Evolutionary conservation across 257 asterid genomes (phyloP), one percentile per base, ranked within the genome.

Genomic region (Rauvolfia tetraphylla): DNA sequence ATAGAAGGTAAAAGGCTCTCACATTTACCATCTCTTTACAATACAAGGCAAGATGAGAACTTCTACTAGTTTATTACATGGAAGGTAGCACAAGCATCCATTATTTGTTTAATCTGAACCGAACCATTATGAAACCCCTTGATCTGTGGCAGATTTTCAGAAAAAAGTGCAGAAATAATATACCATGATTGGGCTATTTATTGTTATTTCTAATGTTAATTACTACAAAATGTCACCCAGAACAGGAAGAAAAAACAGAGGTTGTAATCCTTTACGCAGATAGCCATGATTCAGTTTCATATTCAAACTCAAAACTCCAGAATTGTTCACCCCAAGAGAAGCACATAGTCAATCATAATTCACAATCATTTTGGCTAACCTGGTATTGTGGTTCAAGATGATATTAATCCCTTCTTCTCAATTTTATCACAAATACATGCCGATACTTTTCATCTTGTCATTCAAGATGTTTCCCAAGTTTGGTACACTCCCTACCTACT

Each of bases 1-100:
- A 90, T 92, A 68, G 97, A 92, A 90, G 97, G 97, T 90, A 84
- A 81, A 86, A 76, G 59, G 42, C 22, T 15, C 65, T 54, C 27
- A 2, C 42, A 62, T 49, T n/a, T 70, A 62, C 49, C 23, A 22
- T 36, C 25, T 22, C 33, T 33, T 34, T 48, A 66, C 31, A 75
- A 42, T 62, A 44, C 22, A 62, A 61, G 9, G 72, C 46, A 59
- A 58, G 44, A 57, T 36, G 22, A 23, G 76, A 39, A 7, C 36
- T 9, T 4, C 42, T 53, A 34, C 27, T 54, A 36, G 39, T 17
- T 63, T 11, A 33, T 63, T 20, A 59, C 18, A n/a, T 56, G 15
- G 6, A 15, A 7, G 4, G 15, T 9, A n/a, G 23, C 17, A 36
- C 11, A 31, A 39, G 18, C 27, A 63, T 33, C 42, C 22, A 11